phyloP scores from a whole-genome alignment of 208 protist species.

The Trypanosoma conorhini region DNA sequence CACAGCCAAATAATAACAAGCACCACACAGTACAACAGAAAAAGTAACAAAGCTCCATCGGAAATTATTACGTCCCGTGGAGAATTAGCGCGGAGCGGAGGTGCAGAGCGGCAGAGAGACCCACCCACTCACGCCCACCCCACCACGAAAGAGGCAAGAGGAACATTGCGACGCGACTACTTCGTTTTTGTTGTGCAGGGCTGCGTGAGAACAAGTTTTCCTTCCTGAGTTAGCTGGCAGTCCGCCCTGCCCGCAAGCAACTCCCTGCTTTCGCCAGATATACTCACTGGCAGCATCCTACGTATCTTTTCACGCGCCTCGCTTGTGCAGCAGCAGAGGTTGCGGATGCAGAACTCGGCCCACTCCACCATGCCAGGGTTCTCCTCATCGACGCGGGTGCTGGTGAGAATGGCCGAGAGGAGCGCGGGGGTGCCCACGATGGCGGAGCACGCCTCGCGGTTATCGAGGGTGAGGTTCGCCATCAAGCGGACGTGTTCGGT shows the following conservation, averaged over 20 bases:
- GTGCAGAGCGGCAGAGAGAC: too few relatives aligned
- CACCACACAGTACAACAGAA: too few relatives aligned
- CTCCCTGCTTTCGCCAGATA: conserved; percentile 52
- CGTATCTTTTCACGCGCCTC: conserved; percentile 62
- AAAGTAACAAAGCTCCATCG: neutral
- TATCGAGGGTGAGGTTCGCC: conserved; percentile 69
- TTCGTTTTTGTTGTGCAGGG: neutral
- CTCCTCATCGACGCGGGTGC: conserved; percentile 84
- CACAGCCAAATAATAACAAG: too few relatives aligned
- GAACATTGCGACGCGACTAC: neutral
- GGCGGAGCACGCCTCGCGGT: conserved; percentile 35
- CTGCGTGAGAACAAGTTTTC: conserved; percentile 33
- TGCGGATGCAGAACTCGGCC: conserved; percentile 87
- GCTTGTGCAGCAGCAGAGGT: conserved; percentile 64
- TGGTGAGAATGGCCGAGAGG: conserved; percentile 56
- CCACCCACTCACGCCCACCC: neutral
- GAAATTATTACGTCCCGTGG: neutral
- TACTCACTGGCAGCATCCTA: conserved; percentile 41
- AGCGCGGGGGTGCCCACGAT: conserved; percentile 45
- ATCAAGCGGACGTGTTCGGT: conserved; percentile 75
- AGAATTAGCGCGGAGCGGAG: neutral
- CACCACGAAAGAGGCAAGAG: neutral
- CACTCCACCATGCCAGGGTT: conserved; percentile 90
- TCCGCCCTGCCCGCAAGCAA: conserved; percentile 48
- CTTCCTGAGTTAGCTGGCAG: conserved; percentile 36